These are phyloP conservation scores for Chloris gayana DNA, from an alignment of 176 grass and related monocot species.

Conservation along the genomic window DNA sequence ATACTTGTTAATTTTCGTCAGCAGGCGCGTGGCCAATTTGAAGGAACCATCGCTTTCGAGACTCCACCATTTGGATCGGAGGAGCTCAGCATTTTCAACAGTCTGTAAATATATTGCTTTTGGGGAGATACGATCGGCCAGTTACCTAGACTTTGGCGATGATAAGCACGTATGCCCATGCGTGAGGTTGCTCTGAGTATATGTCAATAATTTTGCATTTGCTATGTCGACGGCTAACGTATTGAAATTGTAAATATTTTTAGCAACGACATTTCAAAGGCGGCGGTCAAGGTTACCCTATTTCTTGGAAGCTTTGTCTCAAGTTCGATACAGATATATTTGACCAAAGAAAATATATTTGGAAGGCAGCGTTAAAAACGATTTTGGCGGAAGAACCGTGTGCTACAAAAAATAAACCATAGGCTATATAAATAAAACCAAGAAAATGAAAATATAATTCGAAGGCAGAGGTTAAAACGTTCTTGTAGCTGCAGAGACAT, in stretches of 20 bases:
- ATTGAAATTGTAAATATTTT: not conserved
- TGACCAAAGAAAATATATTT: too few species aligned
- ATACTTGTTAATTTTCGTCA: not conserved
- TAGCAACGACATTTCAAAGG: not conserved
- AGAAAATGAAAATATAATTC: too few species aligned
- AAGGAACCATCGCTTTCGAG: not conserved
- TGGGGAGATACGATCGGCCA: not conserved
- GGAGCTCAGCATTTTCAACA: not conserved
- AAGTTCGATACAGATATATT: too few species aligned
- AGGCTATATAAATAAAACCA: too few species aligned
- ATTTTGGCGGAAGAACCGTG: too few species aligned
- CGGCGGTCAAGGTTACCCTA: not conserved
- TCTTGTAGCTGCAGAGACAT: too few species aligned
- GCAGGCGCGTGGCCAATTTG: not conserved
- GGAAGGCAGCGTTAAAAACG: too few species aligned
- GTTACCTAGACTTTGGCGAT: not conserved
- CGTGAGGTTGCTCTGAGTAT: not conserved
- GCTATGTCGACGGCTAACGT: not conserved
- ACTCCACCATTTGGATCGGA: not conserved
- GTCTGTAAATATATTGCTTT: not conserved
- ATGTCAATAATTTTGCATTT: not conserved
- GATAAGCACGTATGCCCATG: not conserved
- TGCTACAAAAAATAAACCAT: too few species aligned
- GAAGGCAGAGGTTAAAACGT: too few species aligned
- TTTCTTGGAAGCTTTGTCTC: too few species aligned